These are phyloP conservation scores for Colletotrichum lupini DNA, from an alignment of 2,329 filamentous ascomycete species.

Conservation along the genomic window DNA sequence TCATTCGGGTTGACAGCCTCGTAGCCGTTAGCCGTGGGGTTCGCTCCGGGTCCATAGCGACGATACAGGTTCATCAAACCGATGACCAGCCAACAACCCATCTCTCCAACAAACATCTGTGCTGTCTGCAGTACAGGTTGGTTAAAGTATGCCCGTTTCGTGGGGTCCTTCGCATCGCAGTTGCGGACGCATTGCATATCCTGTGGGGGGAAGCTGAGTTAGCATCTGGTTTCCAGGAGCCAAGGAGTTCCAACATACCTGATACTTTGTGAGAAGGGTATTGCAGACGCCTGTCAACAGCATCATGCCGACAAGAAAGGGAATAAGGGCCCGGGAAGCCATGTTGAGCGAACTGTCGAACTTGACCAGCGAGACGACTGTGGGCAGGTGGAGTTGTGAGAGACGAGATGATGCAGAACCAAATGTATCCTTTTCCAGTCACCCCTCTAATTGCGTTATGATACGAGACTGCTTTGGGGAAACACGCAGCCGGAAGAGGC, in stretches of 20 bases:
- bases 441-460: neutral
- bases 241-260: constrained; percentile 67
- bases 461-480: neutral
- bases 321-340: constrained; percentile 78
- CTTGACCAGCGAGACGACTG: neutral
- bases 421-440: neutral
- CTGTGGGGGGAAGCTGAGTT: constrained; percentile 51
- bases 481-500: neutral
- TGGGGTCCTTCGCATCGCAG: constrained; percentile 78
- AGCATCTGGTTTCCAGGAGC: neutral
- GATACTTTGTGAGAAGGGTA: constrained; percentile 95
- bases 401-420: neutral
- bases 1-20: constrained; percentile 66
- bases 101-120: constrained; percentile 98
- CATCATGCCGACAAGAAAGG: constrained; percentile 95
- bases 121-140: constrained; percentile 96
- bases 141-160: constrained; percentile 80
- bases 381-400: neutral
- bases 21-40: constrained; percentile 67
- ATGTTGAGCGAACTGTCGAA: constrained; percentile 57
- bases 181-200: constrained; percentile 97
- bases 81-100: constrained; percentile 95
- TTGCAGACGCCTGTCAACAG: constrained; percentile 96
- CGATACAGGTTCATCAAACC: constrained; percentile 75
- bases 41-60: constrained; percentile 60